Conservation (phyloP, 1,139 yeast species). For the Blastobotrys aristatus region DNA sequence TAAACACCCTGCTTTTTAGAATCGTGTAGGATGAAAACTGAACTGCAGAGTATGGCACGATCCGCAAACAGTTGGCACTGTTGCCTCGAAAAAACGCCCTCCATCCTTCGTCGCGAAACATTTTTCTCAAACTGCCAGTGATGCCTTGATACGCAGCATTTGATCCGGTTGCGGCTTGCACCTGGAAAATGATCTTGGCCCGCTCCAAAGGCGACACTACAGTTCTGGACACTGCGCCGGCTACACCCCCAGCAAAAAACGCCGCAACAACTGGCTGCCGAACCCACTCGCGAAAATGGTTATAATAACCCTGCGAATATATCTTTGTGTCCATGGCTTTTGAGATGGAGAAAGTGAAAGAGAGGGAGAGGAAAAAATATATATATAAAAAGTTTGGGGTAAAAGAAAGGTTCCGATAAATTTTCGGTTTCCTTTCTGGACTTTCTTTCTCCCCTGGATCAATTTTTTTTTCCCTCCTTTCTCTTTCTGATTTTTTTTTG, state of each 20-base stretch:
- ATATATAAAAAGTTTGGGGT: not conserved
- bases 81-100: conserved; percentile 87
- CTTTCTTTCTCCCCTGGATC: not conserved
- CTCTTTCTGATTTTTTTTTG: not conserved
- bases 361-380: not conserved
- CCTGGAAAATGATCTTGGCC: conserved; percentile 84
- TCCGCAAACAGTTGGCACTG: conserved; percentile 80
- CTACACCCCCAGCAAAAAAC: conserved; percentile 69
- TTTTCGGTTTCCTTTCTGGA: not conserved
- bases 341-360: no score
- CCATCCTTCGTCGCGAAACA: conserved; percentile 89
- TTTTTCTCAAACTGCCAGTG: conserved; percentile 64
- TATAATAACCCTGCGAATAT: not conserved
- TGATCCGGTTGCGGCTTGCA: conserved; percentile 68
- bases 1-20: conserved; percentile 43
- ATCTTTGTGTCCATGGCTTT: not conserved
- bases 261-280: conserved; percentile 46
- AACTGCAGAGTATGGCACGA: conserved; percentile 91
- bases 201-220: conserved; percentile 94
- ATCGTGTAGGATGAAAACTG: conserved; percentile 85
- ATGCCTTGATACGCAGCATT: conserved; percentile 64
- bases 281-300: conserved; percentile 18
- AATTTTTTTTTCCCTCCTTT: not conserved
- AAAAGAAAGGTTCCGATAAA: not conserved
- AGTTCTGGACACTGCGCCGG: conserved; percentile 91